phyloP scores from a whole-genome alignment of 495 filamentous ascomycete species.

The Neurospora africana region DNA sequence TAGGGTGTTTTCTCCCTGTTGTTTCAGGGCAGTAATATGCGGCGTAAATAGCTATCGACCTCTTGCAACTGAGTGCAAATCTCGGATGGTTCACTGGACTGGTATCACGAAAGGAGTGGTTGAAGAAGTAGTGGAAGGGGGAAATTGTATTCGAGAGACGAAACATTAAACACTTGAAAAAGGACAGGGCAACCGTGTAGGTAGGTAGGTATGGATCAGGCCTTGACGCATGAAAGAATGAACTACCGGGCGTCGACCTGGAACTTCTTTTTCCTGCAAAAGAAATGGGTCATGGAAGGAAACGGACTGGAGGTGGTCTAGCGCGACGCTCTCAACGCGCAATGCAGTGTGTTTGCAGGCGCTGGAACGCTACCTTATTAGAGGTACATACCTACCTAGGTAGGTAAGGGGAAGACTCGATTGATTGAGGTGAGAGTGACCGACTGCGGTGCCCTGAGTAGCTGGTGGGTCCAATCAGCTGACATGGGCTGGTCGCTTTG shows the following conservation, averaged over 20 bases:
- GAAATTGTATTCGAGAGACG: neutral
- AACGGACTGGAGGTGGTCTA: neutral
- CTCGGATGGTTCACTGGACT: neutral
- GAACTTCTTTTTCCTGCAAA: neutral
- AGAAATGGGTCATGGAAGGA: neutral
- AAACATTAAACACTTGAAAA: neutral
- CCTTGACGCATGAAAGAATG: neutral
- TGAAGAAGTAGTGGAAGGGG: neutral
- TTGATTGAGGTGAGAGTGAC: neutral
- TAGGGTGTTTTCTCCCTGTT: neutral
- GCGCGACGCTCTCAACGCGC: neutral
- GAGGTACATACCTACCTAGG: too few species aligned
- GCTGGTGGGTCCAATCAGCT: neutral
- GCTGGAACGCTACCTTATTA: neutral
- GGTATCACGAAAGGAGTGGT: neutral
- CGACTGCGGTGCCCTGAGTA: neutral
- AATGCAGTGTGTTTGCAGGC: neutral
- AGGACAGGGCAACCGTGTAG: neutral
- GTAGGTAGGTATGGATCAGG: neutral
- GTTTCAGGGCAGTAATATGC: neutral
- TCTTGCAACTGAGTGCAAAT: neutral
- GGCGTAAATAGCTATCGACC: neutral
- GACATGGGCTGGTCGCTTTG: neutral
- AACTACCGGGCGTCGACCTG: neutral
- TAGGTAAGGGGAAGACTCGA: neutral